These are phyloP conservation scores for Pholiota conissans DNA, from an alignment of 768 basidiomycete species.

Conservation along the genomic window DNA sequence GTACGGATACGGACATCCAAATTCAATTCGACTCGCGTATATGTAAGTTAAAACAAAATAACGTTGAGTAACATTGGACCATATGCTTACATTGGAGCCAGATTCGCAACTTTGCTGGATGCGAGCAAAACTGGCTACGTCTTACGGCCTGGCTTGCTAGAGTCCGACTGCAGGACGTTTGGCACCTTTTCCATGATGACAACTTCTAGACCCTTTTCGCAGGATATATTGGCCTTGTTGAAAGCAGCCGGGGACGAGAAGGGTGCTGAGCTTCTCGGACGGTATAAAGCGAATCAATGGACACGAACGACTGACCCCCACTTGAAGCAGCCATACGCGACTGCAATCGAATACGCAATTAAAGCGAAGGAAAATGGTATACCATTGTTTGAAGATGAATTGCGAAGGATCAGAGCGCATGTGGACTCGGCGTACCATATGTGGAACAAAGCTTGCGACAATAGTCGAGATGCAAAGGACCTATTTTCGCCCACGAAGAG, in stretches of 20 bases:
- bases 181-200: conserved; percentile 18
- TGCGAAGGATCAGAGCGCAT: conserved; percentile 38
- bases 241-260: conserved; percentile 37
- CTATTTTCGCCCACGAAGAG: conserved; percentile 1
- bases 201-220: conserved; percentile 21
- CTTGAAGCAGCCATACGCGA: conserved; percentile 41
- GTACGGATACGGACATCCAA: conserved; percentile 45
- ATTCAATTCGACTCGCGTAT: conserved; percentile 57
- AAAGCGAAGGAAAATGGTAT: conserved; percentile 2
- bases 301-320: conserved; percentile 26
- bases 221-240: conserved; percentile 46
- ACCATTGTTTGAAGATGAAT: conserved; percentile 32
- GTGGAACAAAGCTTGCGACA: conserved; percentile 17
- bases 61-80: too few species aligned
- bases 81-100: too few species aligned
- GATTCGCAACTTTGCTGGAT: conserved; percentile 70
- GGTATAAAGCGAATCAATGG: conserved; percentile 29
- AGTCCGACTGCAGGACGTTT: conserved; percentile 39
- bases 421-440: conserved; percentile 26
- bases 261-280: conserved; percentile 29
- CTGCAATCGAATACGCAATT: conserved; percentile 20
- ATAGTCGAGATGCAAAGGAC: too few species aligned
- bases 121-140: conserved; percentile 66
- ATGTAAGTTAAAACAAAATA: too few species aligned
- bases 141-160: conserved; percentile 42